Base-by-base conservation (phyloP, 192 early-diverging fungal species). In the Gorgonomyces haynaldii region DNA sequence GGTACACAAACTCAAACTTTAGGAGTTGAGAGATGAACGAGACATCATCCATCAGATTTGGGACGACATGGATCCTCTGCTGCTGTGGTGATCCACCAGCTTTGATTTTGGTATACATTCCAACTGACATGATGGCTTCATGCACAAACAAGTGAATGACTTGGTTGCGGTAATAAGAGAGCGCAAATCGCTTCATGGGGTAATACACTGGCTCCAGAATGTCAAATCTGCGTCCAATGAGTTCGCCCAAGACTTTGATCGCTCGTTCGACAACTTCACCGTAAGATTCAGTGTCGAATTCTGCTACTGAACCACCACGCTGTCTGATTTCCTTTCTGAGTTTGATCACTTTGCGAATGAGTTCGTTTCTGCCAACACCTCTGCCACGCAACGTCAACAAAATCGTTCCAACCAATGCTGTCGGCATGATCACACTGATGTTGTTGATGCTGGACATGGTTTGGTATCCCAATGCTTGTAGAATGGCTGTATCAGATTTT, bases 201-300 rank as follows among this genome's bases (percentile, higher is more conserved):
- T 84, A 87, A 61, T 83, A 89, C 4, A 84, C 81, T 13, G 81
- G 78, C 46, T 89, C 86, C 15, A 89, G 54, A n/a, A 89, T 60
- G 26, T 86, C 85, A 41, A 68, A 81, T 30, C 80, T 69, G 35
- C 78, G 67, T 4, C 83, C 85, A 46, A 89, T 74, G 16, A 87
- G 53, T 45, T 86, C 86, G 34, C 80, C 81, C 40, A 86, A 64
- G 2, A 84, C 78, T 27, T 58, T 53, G 5, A 85, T 51, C 1
- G 85, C 79, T n/a, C 83, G 64, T 58, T 89, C 86, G 12, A 89
- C 83, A 45, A 89, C 73, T 6, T 70, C 75, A 5, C 57, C 70
- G 4, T 75, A 83, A n/a, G 78, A 61, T 68, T 79, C 80, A 9
- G 61, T 76, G 29, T 78, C 70, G 57, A 84, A 87, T 45, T 89